Conservation (phyloP, 179 eudicot species). For the Silene noctiflora region DNA sequence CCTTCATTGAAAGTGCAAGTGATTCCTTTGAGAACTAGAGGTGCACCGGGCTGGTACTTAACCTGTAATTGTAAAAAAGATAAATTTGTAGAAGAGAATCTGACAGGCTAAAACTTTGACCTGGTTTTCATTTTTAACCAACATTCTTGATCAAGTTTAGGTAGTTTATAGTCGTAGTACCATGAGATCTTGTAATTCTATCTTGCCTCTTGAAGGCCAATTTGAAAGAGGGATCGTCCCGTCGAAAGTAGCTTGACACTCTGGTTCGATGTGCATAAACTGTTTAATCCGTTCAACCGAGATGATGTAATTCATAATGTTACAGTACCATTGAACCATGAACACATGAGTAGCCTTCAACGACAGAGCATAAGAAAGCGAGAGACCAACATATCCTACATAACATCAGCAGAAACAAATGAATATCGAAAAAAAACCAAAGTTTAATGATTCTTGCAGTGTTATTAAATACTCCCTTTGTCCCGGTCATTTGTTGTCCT, state of each 20-base stretch:
- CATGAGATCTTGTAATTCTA: conserved; percentile 55
- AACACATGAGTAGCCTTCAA: conserved; percentile 52
- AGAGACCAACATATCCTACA: conserved; percentile 70
- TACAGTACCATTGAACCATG: conserved; percentile 58
- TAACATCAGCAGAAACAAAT: neutral
- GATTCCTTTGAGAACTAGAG: conserved; percentile 71
- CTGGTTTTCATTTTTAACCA: neutral
- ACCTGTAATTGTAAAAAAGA: conserved; percentile 33
- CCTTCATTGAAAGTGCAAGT: conserved; percentile 63
- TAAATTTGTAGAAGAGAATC: neutral
- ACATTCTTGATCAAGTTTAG: neutral
- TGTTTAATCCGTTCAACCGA: conserved; percentile 77
- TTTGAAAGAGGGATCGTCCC: conserved; percentile 52
- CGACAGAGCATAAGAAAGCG: conserved; percentile 68
- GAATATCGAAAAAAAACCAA: neutral
- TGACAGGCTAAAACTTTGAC: neutral
- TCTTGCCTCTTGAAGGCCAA: conserved; percentile 69
- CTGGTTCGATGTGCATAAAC: conserved; percentile 60
- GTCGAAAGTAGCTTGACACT: conserved; percentile 50
- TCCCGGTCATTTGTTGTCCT: too few species aligned
- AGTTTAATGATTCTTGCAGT: neutral
- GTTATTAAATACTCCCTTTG: too few species aligned
- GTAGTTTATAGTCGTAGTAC: conserved; percentile 25
- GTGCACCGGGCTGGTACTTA: conserved; percentile 63
- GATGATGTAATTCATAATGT: conserved; percentile 46